Evolutionary conservation across 2,329 filamentous ascomycete genomes (phyloP).

Genomic region (Sarocladium brachiariae): DNA sequence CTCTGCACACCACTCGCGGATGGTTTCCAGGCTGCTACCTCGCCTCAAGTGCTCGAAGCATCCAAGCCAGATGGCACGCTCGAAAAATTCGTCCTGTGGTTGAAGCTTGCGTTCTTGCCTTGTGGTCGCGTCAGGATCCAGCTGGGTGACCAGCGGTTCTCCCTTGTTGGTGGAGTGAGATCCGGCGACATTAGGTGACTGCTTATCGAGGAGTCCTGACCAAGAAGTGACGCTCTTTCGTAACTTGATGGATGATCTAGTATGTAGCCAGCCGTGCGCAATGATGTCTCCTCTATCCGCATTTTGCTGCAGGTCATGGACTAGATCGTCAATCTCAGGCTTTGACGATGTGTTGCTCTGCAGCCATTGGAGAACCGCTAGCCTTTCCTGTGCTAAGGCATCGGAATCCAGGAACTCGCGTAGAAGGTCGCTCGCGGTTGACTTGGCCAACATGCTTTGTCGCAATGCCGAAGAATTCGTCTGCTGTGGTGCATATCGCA

Average conservation of each 20-base stretch:
- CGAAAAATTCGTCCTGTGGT: slow-evolving; percentile 78
- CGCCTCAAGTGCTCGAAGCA: slow-evolving; percentile 88
- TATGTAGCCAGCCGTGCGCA: slow-evolving; percentile 87
- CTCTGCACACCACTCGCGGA: slow-evolving; percentile 80
- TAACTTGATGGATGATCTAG: slow-evolving; percentile 81
- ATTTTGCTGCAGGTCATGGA: slow-evolving; percentile 67
- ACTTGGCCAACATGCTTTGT: slow-evolving; percentile 14
- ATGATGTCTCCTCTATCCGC: slow-evolving; percentile 76
- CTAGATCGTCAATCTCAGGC: slow-evolving; percentile 67
- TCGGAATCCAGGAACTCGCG: slow-evolving; percentile 69
- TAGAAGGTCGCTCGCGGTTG: slow-evolving; percentile 38
- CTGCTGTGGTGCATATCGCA: slow-evolving; percentile 48
- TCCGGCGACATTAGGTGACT: slow-evolving; percentile 47
- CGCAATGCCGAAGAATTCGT: slow-evolving; percentile 1
- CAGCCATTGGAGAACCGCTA: slow-evolving; percentile 78
- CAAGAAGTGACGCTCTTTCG: slow-evolving; percentile 72
- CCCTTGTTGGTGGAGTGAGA: slow-evolving; percentile 52
- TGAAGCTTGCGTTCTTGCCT: slow-evolving; percentile 73
- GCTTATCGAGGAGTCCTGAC: slow-evolving; percentile 58
- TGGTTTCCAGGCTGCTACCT: slow-evolving; percentile 65
- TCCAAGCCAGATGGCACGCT: slow-evolving; percentile 86
- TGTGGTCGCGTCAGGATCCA: slow-evolving; percentile 85
- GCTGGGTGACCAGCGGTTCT: slow-evolving; percentile 69
- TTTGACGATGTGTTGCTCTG: slow-evolving; percentile 67
- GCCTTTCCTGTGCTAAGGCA: slow-evolving; percentile 67